A percentile compares a stretch with the other conserved stretches of the same genome.
Evolutionary conservation across 1,139 yeast genomes (phyloP).

Genomic region (Trichomonascaceae sp.): DNA sequence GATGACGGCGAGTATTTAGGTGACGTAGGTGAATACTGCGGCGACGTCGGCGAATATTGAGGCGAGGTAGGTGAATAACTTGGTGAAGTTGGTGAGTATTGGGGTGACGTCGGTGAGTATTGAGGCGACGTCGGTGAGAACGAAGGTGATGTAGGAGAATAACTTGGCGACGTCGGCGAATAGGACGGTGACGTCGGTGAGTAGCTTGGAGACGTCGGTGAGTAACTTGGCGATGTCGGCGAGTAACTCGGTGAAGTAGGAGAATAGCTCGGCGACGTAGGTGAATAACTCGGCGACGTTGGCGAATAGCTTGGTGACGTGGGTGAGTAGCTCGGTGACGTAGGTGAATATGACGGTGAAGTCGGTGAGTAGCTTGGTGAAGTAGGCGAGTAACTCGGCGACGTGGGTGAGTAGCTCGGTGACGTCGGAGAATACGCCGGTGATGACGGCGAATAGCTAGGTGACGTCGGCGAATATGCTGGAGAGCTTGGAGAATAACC

Average conservation of each 20-base stretch:
- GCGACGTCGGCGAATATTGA: conserved; percentile 58
- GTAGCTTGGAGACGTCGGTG: conserved; percentile 68
- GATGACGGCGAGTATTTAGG: conserved; percentile 59
- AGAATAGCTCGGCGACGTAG: conserved; percentile 57
- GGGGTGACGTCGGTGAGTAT: conserved; percentile 64
- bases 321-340: conserved; percentile 54
- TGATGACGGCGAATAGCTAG: conserved; percentile 54
- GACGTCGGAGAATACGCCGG: conserved; percentile 67
- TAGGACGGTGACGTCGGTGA: conserved; percentile 68
- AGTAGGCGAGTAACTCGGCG: conserved; percentile 56
- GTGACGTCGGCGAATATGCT: conserved; percentile 57
- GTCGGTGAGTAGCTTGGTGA: conserved; percentile 67
- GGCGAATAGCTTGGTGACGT: conserved; percentile 67
- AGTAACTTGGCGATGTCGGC: conserved; percentile 71
- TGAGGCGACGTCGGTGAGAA: conserved; percentile 54
- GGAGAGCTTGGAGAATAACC: conserved; percentile 66
- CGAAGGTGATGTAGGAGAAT: conserved; percentile 56
- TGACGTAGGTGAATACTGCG: conserved; percentile 64
- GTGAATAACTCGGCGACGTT: conserved; percentile 67
- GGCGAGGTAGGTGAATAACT: conserved; percentile 15
- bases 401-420: conserved; percentile 66
- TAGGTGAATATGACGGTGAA: conserved; percentile 66
- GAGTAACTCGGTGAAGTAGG: conserved; percentile 69
- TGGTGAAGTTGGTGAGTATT: conserved; percentile 34
- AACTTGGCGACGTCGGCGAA: conserved; percentile 57